phyloP scores from a whole-genome alignment of 345 rosid species.

The Nasturtium officinale region DNA sequence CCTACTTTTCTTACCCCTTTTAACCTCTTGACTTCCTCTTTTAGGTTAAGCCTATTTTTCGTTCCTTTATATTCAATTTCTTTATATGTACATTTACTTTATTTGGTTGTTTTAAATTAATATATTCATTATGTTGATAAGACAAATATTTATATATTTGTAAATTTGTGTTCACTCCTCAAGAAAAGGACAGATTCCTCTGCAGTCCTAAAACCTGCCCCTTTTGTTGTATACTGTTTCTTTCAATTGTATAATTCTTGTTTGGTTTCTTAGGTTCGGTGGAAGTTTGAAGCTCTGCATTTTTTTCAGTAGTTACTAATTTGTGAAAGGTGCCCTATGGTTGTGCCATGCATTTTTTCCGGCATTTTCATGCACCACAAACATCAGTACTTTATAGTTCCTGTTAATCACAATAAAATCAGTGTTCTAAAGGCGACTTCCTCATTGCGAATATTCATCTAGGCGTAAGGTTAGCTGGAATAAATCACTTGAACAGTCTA shows the following conservation, averaged over 20 bases:
- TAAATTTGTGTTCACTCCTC: conserved; percentile 6
- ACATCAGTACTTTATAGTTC: not conserved
- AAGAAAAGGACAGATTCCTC: conserved; percentile 28
- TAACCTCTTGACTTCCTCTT: conserved; percentile 38
- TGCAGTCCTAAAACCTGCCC: conserved; percentile 31
- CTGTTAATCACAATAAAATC: not conserved
- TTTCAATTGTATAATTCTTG: conserved; percentile 14
- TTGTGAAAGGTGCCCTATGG: too few species aligned
- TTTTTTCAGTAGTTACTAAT: too few species aligned
- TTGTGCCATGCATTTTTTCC: not conserved
- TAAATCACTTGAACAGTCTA: not conserved
- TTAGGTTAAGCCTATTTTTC: conserved; percentile 29
- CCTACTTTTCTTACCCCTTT: conserved; percentile 40
- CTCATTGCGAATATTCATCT: not conserved
- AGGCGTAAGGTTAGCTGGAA: not conserved
- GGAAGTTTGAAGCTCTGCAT: too few species aligned
- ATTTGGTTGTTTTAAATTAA: conserved; percentile 25
- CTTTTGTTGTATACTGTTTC: conserved; percentile 24
- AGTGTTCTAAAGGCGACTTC: not conserved
- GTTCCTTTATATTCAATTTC: conserved; percentile 18
- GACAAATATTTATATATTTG: not conserved
- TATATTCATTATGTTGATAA: not conserved
- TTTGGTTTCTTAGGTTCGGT: conserved; percentile 8
- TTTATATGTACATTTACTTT: not conserved
- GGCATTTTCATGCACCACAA: not conserved